These are phyloP conservation scores for Quercus tomentella DNA, from an alignment of 331 rosid genomes.

Conservation along the genomic window DNA sequence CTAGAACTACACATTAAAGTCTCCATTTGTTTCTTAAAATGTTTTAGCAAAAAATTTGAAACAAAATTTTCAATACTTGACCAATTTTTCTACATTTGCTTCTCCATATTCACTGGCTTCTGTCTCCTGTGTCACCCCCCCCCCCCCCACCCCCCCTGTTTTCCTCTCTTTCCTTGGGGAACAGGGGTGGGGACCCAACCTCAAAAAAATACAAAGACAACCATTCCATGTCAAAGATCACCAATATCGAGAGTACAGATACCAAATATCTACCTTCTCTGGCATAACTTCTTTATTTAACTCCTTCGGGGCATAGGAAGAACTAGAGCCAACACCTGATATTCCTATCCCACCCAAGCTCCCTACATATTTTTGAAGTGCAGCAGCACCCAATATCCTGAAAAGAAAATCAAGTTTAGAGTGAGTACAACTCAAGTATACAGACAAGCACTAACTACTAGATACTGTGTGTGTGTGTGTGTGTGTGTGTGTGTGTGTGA, in stretches of 20 bases:
- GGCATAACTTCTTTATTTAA: slow-evolving; percentile 86
- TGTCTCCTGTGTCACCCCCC: too few relatives aligned
- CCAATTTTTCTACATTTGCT: too few relatives aligned
- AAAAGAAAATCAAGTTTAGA: slow-evolving; percentile 6
- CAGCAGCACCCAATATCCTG: slow-evolving; percentile 90
- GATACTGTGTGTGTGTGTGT: background rate
- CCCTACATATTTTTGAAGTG: slow-evolving; percentile 96
- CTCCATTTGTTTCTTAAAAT: too few relatives aligned
- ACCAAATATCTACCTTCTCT: slow-evolving; percentile 69
- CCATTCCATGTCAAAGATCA: background rate
- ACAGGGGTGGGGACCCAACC: background rate
- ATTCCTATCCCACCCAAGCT: slow-evolving; percentile 97
- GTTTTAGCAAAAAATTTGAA: too few relatives aligned
- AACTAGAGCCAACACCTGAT: slow-evolving; percentile 95
- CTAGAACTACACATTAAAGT: too few relatives aligned
- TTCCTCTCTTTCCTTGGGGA: background rate
- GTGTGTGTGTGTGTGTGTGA: background rate
- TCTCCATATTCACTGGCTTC: too few relatives aligned
- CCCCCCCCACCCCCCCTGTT: too few relatives aligned
- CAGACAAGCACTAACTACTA: slow-evolving; percentile 10
- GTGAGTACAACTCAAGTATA: background rate
- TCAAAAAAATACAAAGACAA: slow-evolving; percentile 15
- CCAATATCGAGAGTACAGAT: background rate
- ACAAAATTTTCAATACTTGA: too few relatives aligned
- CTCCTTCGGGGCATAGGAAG: slow-evolving; percentile 90